A percentile compares a stretch with the other conserved stretches of the same genome.
Evolutionary conservation across 768 basidiomycete species (phyloP).

Genomic region (Trametes coccinea): DNA sequence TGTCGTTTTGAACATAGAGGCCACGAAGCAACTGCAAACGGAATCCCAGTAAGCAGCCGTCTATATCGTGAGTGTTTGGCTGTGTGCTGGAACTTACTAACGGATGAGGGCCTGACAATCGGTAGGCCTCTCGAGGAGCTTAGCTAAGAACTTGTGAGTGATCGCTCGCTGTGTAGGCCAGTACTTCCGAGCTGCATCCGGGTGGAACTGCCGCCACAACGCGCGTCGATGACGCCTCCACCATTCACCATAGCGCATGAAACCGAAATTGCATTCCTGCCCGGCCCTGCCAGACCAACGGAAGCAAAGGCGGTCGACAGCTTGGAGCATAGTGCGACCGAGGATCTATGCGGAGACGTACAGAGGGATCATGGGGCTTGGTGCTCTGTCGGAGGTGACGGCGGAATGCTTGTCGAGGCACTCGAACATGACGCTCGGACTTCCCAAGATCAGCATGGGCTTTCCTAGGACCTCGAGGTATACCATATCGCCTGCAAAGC

Average conservation of each 20-base stretch:
- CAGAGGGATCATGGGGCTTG: constrained; percentile 4
- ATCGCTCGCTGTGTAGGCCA: neutral
- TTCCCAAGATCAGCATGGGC: constrained; percentile 18
- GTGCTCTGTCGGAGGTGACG: constrained; percentile 16
- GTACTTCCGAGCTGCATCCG: neutral
- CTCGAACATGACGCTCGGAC: constrained; percentile 17
- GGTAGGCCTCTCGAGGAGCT: constrained; percentile 3
- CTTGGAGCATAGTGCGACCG: no score
- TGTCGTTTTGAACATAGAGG: neutral
- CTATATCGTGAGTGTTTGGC: no score
- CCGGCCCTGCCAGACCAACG: constrained; percentile 2
- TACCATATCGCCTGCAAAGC: constrained; percentile 10
- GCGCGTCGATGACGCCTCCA: constrained; percentile 17
- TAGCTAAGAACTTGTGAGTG: constrained; percentile 9
- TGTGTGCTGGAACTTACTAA: no score
- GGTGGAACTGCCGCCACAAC: constrained; percentile 16
- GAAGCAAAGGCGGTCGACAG: neutral
- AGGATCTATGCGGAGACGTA: neutral
- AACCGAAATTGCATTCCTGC: constrained; percentile 1
- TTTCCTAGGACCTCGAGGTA: constrained; percentile 16
- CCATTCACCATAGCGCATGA: constrained; percentile 8
- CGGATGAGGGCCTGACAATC: neutral
- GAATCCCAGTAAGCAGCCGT: no score
- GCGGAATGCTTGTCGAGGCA: constrained; percentile 26
- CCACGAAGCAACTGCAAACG: constrained; percentile 1